A percentile compares a stretch with the other conserved stretches of the same genome.
These are phyloP conservation scores for Amesomyces nigricolor DNA, from an alignment of 2,329 filamentous ascomycete genomes.

Conservation along the genomic window DNA sequence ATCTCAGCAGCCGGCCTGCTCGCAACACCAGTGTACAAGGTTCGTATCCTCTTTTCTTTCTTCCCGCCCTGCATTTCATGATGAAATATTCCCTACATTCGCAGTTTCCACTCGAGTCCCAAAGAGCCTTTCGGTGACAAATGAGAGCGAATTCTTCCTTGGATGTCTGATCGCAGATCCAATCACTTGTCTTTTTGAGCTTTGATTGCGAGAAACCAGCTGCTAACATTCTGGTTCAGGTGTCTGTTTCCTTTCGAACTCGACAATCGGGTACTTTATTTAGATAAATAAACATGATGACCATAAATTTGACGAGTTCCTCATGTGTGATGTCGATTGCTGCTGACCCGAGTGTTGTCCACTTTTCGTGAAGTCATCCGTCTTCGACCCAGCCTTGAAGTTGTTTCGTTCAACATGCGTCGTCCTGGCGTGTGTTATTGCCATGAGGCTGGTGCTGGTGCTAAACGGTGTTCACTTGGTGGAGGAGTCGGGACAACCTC, in stretches of 20 bases:
- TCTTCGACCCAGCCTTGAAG: no score
- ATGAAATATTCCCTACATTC: conserved; percentile 75
- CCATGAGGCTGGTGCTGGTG: background rate
- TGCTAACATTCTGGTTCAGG: conserved; percentile 22
- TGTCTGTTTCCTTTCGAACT: background rate
- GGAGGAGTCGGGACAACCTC: no score
- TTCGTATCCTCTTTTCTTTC: conserved; percentile 27
- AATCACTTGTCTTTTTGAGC: conserved; percentile 6
- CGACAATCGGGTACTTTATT: background rate
- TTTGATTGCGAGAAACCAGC: conserved; percentile 8
- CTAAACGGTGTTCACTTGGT: no score
- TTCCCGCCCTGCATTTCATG: conserved; percentile 40
- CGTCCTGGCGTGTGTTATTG: background rate
- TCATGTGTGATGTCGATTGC: no score
- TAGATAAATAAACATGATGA: background rate
- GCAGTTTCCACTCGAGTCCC: conserved; percentile 83
- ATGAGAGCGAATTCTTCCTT: conserved; percentile 69
- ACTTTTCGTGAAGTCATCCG: no score
- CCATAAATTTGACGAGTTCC: background rate
- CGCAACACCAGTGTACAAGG: conserved; percentile 22
- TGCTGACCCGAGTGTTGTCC: no score
- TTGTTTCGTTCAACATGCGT: no score
- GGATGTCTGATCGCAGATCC: conserved; percentile 59
- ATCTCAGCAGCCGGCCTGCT: conserved; percentile 4
- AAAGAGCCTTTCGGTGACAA: conserved; percentile 60